Percentiles rank a stretch among this genome's conserved stretches.
These are phyloP conservation scores for Microsporum ferrugineum DNA, from an alignment of 2,329 filamentous ascomycete genomes.

Conservation along the genomic window DNA sequence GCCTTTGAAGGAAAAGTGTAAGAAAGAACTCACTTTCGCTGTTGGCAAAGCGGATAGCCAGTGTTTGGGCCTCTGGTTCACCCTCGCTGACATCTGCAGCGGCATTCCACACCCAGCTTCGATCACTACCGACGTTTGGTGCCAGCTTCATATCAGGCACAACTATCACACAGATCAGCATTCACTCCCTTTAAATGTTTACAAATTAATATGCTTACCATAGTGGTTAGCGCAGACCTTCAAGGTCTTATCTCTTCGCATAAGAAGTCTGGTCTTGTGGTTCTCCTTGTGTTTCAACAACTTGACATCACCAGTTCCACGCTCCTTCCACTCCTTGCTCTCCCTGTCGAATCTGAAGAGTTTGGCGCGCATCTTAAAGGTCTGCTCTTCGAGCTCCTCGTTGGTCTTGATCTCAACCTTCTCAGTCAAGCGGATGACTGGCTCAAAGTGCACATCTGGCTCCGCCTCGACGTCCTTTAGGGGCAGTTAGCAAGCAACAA, in stretches of 20 bases:
- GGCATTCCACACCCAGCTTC: slow-evolving; percentile 99
- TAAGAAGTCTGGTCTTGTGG: slow-evolving; percentile 91
- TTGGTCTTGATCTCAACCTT: slow-evolving; percentile 96
- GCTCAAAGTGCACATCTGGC: slow-evolving; percentile 92
- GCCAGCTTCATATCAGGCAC: slow-evolving; percentile 98
- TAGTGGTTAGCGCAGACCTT: slow-evolving; percentile 99
- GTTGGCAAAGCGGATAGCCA: slow-evolving; percentile 96
- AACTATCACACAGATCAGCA: slow-evolving; percentile 43
- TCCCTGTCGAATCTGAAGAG: slow-evolving; percentile 96
- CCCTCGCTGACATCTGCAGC: slow-evolving; percentile 96
- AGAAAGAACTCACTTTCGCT: slow-evolving; percentile 68
- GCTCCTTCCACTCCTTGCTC: slow-evolving; percentile 95
- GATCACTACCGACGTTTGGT: slow-evolving; percentile 94
- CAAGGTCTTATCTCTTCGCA: slow-evolving; percentile 98
- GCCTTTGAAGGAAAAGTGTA: neutral
- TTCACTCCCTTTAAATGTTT: neutral
- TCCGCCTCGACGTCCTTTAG: slow-evolving; percentile 64
- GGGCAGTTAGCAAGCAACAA: neutral
- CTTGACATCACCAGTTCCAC: slow-evolving; percentile 89
- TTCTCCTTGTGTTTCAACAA: slow-evolving; percentile 99
- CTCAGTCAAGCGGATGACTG: slow-evolving; percentile 89
- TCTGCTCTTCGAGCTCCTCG: slow-evolving; percentile 93
- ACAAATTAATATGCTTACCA: slow-evolving; percentile 48
- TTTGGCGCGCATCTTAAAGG: slow-evolving; percentile 99
- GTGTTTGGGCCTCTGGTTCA: slow-evolving; percentile 86